These are phyloP conservation scores for Thermothielavioides terrestris DNA, from an alignment of 495 filamentous ascomycete genomes.

Conservation along the genomic window DNA sequence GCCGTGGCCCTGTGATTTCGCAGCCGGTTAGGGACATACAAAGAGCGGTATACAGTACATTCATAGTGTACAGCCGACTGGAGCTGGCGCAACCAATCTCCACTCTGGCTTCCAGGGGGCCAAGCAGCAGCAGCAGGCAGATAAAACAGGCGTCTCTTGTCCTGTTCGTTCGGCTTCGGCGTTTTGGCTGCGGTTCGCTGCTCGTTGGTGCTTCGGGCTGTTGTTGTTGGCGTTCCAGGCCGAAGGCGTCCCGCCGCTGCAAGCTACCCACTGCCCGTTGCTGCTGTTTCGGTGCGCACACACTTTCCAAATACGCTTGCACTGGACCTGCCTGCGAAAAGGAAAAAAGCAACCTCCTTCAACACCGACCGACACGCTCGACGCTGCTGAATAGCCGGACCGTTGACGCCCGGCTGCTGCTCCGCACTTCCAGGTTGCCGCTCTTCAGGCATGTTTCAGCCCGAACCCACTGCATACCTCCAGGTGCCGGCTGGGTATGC, in stretches of 20 bases:
- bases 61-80: conserved; percentile 11
- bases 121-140: conserved; percentile 3
- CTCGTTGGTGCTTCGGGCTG: background rate
- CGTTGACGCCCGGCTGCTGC: background rate
- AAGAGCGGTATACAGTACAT: conserved; percentile 12
- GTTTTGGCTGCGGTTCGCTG: background rate
- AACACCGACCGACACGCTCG: conserved; percentile 1
- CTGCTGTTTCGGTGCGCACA: conserved; percentile 2
- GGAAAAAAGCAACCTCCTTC: too few relatives aligned
- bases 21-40: conserved; percentile 12
- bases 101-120: background rate
- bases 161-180: too few relatives aligned
- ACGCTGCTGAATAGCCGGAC: too few relatives aligned
- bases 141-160: conserved; percentile 6
- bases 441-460: conserved; percentile 44
- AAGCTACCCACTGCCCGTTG: background rate
- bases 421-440: background rate
- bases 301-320: background rate
- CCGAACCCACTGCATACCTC: conserved; percentile 42
- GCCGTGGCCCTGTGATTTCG: conserved; percentile 6
- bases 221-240: conserved; percentile 3
- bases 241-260: background rate
- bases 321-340: too few relatives aligned
- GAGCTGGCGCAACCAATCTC: background rate
- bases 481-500: conserved; percentile 31